phyloP scores from a whole-genome alignment of 768 basidiomycete species.

The Tulasnella calospora region DNA sequence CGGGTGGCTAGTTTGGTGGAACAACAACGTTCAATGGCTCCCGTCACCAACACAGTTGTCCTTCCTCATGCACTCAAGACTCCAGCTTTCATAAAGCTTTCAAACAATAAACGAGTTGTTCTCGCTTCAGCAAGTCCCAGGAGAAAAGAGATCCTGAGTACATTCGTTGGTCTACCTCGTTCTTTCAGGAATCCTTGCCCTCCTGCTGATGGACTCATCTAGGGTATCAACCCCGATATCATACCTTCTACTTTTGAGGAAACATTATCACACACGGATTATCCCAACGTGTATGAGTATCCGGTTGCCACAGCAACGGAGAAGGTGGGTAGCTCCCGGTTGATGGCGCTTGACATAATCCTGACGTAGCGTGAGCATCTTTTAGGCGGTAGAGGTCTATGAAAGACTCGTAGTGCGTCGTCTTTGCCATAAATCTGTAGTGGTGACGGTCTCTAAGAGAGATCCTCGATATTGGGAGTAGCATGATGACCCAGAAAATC shows the following conservation, averaged over 20 bases:
- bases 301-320: conserved; percentile 69
- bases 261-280: conserved; percentile 60
- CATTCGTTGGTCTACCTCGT: conserved; percentile 52
- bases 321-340: conserved; percentile 41
- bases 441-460: neutral
- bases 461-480: conserved; percentile 31
- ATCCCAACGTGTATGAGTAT: conserved; percentile 67
- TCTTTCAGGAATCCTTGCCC: no score
- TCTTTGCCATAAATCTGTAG: neutral
- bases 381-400: conserved; percentile 73
- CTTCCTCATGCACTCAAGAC: conserved; percentile 60
- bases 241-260: conserved; percentile 78
- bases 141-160: conserved; percentile 73
- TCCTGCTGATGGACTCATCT: neutral
- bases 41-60: conserved; percentile 44
- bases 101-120: conserved; percentile 64
- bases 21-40: neutral
- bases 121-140: conserved; percentile 85
- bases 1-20: neutral
- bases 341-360: neutral
- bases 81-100: conserved; percentile 60
- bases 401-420: conserved; percentile 63
- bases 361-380: neutral
- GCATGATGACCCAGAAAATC: conserved; percentile 56
- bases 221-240: conserved; percentile 66